phyloP scores from a whole-genome alignment of 1,284 basidiomycete genomes.

The Trametes pubescens region DNA sequence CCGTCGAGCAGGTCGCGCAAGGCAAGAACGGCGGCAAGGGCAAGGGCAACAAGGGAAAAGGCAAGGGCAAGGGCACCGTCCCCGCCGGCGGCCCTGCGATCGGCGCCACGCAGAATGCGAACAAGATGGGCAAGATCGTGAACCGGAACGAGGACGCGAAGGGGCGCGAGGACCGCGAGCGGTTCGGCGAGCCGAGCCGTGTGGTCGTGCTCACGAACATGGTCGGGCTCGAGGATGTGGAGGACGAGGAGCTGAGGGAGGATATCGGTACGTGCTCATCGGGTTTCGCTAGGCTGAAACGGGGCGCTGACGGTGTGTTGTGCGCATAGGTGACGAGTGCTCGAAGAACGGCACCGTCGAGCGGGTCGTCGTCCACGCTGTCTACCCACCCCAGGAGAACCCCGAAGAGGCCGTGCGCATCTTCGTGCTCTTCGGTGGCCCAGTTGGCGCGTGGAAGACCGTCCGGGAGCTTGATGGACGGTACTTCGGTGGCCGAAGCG shows the following conservation, averaged over 20 bases:
- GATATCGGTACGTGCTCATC: slow-evolving; percentile 77
- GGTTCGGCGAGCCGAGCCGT: slow-evolving; percentile 89
- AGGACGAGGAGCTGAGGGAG: slow-evolving; percentile 85
- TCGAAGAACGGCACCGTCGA: slow-evolving; percentile 91
- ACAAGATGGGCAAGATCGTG: slow-evolving; percentile 86
- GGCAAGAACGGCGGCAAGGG: slow-evolving; percentile 40
- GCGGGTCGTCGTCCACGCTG: slow-evolving; percentile 84
- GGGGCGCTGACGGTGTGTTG: slow-evolving; percentile 2
- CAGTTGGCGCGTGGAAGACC: slow-evolving; percentile 94
- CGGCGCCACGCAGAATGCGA: slow-evolving; percentile 7
- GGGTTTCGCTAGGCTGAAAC: slow-evolving; percentile 11
- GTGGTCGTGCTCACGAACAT: slow-evolving; percentile 90
- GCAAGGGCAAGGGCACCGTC: slow-evolving; percentile 42
- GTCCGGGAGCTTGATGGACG: slow-evolving; percentile 90
- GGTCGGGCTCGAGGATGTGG: slow-evolving; percentile 81
- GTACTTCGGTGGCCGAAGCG: slow-evolving; percentile 87
- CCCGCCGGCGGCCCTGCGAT: slow-evolving; percentile 24
- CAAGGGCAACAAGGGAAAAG: slow-evolving; percentile 42
- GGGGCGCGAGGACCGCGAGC: slow-evolving; percentile 73
- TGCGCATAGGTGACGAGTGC: slow-evolving; percentile 80
- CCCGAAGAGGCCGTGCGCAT: slow-evolving; percentile 80
- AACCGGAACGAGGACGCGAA: slow-evolving; percentile 86
- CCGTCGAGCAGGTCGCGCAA: slow-evolving; percentile 71
- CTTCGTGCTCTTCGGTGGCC: slow-evolving; percentile 87
- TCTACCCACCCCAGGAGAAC: slow-evolving; percentile 67